These are phyloP conservation scores for Zelopaecilomyces penicillatus DNA, from an alignment of 2,329 filamentous ascomycete genomes.

Conservation along the genomic window DNA sequence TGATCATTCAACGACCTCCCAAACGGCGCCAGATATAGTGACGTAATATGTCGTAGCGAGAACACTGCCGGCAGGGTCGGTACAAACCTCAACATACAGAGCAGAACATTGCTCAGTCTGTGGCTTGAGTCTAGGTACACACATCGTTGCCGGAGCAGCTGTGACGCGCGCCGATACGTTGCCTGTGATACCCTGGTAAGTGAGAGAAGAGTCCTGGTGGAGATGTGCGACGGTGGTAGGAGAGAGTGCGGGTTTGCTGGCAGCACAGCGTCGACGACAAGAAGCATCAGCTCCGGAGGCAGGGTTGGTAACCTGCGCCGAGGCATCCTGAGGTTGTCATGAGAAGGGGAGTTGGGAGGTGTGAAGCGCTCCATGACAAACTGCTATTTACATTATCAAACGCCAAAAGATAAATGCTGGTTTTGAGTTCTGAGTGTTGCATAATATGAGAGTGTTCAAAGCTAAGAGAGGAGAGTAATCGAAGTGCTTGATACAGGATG, in stretches of 20 bases:
- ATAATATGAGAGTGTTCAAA: too few species aligned
- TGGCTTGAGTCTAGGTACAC: slow-evolving; percentile 33
- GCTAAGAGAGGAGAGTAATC: too few species aligned
- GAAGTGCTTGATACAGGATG: too few species aligned
- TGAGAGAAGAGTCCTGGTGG: slow-evolving; percentile 35
- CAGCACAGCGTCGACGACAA: slow-evolving; percentile 27
- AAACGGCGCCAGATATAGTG: slow-evolving; percentile 35
- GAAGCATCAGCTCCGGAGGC: slow-evolving; percentile 26
- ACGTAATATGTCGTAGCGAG: slow-evolving; percentile 27
- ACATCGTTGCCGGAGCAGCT: slow-evolving; percentile 36
- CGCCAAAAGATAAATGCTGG: too few species aligned
- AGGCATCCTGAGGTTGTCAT: background rate
- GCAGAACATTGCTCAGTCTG: slow-evolving; percentile 26
- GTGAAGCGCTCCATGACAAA: too few species aligned
- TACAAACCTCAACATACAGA: slow-evolving; percentile 24
- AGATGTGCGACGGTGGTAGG: slow-evolving; percentile 29
- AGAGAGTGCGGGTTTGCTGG: slow-evolving; percentile 22
- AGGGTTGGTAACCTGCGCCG: slow-evolving; percentile 12
- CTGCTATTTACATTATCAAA: too few species aligned
- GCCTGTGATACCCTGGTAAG: slow-evolving; percentile 35
- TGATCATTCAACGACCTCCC: slow-evolving; percentile 28
- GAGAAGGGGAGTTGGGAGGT: too few species aligned
- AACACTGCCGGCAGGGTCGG: slow-evolving; percentile 20
- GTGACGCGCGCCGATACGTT: slow-evolving; percentile 31
- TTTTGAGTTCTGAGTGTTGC: too few species aligned